Evolutionary conservation across 345 rosid species (phyloP).

Genomic region (Moricandia arvensis): DNA sequence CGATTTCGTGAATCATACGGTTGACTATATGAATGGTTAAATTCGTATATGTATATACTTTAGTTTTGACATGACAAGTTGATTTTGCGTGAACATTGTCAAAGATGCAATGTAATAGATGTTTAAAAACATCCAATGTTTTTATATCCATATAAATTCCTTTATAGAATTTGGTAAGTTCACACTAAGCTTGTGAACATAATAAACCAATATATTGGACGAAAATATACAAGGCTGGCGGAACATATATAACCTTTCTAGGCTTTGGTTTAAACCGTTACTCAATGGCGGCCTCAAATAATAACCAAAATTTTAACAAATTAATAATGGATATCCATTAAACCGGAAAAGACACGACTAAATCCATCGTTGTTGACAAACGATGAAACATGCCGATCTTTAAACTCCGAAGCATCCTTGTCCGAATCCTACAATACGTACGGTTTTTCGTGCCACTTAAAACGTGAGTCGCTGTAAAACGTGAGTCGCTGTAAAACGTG

Average conservation of each 20-base stretch:
- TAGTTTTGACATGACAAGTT: conserved; percentile 17
- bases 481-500: too few species aligned
- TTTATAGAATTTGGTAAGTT: conserved; percentile 26
- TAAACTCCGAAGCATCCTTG: conserved; percentile 12
- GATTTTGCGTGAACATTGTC: conserved; percentile 14
- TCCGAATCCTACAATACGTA: conserved; percentile 21
- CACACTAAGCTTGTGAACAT: conserved; percentile 23
- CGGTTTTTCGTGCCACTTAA: neutral
- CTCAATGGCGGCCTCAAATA: neutral
- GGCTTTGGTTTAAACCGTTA: neutral
- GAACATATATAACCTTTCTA: neutral
- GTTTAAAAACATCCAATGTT: conserved; percentile 20
- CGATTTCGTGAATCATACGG: neutral
- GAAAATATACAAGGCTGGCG: neutral
- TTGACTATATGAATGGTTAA: conserved; percentile 1
- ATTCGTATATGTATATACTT: neutral
- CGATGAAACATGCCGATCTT: neutral
- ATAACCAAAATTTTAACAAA: too few species aligned
- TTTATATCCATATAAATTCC: neutral
- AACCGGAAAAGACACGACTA: neutral
- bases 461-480: neutral
- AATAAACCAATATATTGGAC: neutral
- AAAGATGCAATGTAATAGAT: conserved; percentile 13
- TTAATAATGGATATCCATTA: too few species aligned
- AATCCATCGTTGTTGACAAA: neutral